Evolutionary conservation across 2,329 filamentous ascomycete genomes (phyloP).

Genomic region (Xylariaceae sp.): DNA sequence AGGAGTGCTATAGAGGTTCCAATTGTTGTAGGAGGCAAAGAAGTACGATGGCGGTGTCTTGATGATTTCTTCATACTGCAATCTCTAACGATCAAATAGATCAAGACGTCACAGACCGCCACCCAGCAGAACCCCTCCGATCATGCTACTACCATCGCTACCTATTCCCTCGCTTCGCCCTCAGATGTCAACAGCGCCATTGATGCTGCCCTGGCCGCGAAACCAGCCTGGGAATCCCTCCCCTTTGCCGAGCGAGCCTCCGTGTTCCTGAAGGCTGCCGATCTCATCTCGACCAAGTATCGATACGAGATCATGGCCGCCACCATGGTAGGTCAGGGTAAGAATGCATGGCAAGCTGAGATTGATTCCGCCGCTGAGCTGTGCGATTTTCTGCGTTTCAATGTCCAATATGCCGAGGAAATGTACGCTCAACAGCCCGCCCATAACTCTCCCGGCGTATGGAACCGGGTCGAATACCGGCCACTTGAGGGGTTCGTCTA

Average conservation of each 20-base stretch:
- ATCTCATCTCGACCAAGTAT: conserved; percentile 90
- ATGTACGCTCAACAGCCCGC: conserved; percentile 86
- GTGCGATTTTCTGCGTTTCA: conserved; percentile 92
- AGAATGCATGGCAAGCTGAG: conserved; percentile 99
- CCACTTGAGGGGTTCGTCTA: conserved; percentile 96
- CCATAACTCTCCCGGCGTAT: conserved; percentile 83
- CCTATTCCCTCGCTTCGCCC: conserved; percentile 81
- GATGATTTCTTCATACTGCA: not conserved
- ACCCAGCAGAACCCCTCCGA: conserved; percentile 84
- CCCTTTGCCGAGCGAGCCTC: conserved; percentile 91
- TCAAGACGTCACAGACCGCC: conserved; percentile 69
- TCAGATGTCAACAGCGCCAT: conserved; percentile 82
- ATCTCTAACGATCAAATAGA: conserved; percentile 49
- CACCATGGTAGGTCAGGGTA: conserved; percentile 95
- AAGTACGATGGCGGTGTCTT: conserved; percentile 56
- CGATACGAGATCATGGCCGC: conserved; percentile 95
- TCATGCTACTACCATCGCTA: conserved; percentile 77
- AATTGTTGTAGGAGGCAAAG: conserved; percentile 81
- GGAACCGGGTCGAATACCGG: conserved; percentile 91
- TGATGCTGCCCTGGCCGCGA: conserved; percentile 82
- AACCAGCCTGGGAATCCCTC: conserved; percentile 82
- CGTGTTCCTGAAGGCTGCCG: conserved; percentile 94
- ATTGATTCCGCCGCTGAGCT: conserved; percentile 94
- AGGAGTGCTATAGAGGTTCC: conserved; percentile 79
- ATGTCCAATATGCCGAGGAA: conserved; percentile 92